A percentile compares a stretch with the other conserved stretches of the same genome.
phyloP scores from a whole-genome alignment of 2,329 filamentous ascomycete species.

The Diplocarpon mali region DNA sequence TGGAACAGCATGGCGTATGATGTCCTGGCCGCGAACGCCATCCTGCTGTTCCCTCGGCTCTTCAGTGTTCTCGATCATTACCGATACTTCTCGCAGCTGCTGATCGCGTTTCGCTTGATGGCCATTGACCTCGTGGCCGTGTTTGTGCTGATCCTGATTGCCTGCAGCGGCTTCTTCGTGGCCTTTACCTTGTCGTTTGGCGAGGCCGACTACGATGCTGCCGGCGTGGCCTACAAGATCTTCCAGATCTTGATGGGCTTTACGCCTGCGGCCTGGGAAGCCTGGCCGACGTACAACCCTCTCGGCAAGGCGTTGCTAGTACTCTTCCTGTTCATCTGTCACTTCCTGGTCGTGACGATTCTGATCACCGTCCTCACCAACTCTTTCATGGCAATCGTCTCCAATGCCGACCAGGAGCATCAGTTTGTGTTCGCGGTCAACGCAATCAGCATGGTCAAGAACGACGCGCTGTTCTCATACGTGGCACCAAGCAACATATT shows the following conservation, averaged over 20 bases:
- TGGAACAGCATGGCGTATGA: constrained; percentile 85
- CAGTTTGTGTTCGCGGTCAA: constrained; percentile 92
- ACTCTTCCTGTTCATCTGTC: constrained; percentile 84
- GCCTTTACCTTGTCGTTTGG: constrained; percentile 78
- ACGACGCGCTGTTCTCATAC: constrained; percentile 92
- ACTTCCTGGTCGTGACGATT: constrained; percentile 91
- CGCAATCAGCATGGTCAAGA: constrained; percentile 96
- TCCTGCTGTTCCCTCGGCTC: constrained; percentile 78
- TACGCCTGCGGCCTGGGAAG: constrained; percentile 87
- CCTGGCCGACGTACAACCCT: constrained; percentile 64
- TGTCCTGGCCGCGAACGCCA: constrained; percentile 82
- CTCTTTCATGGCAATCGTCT: constrained; percentile 89
- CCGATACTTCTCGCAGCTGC: constrained; percentile 86
- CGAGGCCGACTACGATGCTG: constrained; percentile 56
- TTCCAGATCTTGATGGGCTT: constrained; percentile 96
- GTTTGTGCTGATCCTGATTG: constrained; percentile 71
- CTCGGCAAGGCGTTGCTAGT: constrained; percentile 67
- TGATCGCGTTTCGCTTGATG: constrained; percentile 93
- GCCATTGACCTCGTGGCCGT: constrained; percentile 79
- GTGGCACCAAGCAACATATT: constrained; percentile 85
- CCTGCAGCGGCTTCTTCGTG: constrained; percentile 90
- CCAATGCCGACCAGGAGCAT: constrained; percentile 88
- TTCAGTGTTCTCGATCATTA: constrained; percentile 93
- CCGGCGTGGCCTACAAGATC: constrained; percentile 74
- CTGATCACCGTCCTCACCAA: constrained; percentile 93